These are phyloP conservation scores for Phytopythium cucurbitacearum DNA, from an alignment of 352 stramenopile species.

Conservation along the genomic window DNA sequence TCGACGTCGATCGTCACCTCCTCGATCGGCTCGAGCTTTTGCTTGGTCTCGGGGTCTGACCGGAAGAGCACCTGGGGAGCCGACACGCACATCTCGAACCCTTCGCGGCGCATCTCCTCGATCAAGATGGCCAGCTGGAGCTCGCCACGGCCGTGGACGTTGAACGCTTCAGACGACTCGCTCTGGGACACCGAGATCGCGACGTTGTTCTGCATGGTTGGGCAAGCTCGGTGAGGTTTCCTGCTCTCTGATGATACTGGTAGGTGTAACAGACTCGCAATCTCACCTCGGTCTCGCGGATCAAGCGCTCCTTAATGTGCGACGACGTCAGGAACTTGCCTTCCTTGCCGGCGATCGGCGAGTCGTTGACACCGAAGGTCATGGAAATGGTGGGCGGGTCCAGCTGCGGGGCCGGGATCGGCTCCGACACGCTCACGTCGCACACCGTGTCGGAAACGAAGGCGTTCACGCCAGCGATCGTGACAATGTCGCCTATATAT, in stretches of 20 bases:
- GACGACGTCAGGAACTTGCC: slow-evolving; percentile 97
- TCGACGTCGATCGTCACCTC: slow-evolving; percentile 96
- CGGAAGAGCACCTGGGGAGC: slow-evolving; percentile 95
- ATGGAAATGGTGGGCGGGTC: slow-evolving; percentile 97
- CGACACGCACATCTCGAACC: slow-evolving; percentile 97
- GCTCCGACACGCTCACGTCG: slow-evolving; percentile 56
- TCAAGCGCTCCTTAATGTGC: slow-evolving; percentile 92
- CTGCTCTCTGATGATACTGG: too few species aligned
- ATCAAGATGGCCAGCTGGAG: slow-evolving; percentile 98
- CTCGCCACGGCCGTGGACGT: slow-evolving; percentile 95
- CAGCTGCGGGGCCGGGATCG: slow-evolving; percentile 93
- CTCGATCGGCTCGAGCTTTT: slow-evolving; percentile 88
- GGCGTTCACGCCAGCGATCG: slow-evolving; percentile 92
- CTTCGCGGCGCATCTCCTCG: slow-evolving; percentile 98
- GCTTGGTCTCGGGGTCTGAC: slow-evolving; percentile 78
- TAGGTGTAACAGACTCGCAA: not conserved
- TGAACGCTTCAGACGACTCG: slow-evolving; percentile 89
- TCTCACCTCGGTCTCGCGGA: slow-evolving; percentile 89
- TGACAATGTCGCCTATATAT: slow-evolving; percentile 94
- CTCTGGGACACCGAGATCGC: slow-evolving; percentile 91
- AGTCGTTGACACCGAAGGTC: slow-evolving; percentile 98
- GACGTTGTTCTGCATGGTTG: slow-evolving; percentile 92
- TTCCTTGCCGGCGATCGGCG: slow-evolving; percentile 93
- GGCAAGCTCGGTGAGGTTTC: too few species aligned
- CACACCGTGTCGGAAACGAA: slow-evolving; percentile 90